Evolutionary conservation across 441 rosid species (phyloP).

Genomic region (Aleurites moluccanus): DNA sequence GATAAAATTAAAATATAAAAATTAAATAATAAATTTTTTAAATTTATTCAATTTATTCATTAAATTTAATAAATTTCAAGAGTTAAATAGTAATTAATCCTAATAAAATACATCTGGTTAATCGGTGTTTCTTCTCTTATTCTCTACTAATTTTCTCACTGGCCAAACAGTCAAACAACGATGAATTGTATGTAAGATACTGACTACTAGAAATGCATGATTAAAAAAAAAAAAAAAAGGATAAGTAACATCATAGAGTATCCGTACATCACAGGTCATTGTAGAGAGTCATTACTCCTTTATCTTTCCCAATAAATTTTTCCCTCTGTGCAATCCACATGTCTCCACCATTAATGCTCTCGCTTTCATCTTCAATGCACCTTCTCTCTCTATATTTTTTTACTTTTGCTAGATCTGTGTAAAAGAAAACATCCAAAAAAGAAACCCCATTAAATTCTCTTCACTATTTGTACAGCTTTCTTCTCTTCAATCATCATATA

Average conservation of each 20-base stretch:
- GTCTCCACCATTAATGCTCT: conserved; percentile 48
- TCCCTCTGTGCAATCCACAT: conserved; percentile 9
- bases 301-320: conserved; percentile 40
- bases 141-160: conserved; percentile 14
- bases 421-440: conserved; percentile 26
- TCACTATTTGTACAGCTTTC: conserved; percentile 29
- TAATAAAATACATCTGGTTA: no score
- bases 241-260: conserved; percentile 6
- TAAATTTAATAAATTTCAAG: no score
- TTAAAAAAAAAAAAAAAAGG: background rate
- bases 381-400: conserved; percentile 15
- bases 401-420: conserved; percentile 34
- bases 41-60: no score
- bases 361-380: conserved; percentile 33
- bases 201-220: no score
- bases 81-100: no score
- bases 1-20: no score
- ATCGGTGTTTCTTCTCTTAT: background rate
- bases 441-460: conserved; percentile 32
- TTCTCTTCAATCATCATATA: conserved; percentile 20
- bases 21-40: no score
- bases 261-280: conserved; percentile 39
- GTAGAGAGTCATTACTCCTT: conserved; percentile 38
- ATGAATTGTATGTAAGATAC: background rate
- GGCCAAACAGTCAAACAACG: conserved; percentile 6